Base-by-base conservation (phyloP, 2,329 filamentous ascomycete genomes). In the Chaetothyriales sp. region DNA sequence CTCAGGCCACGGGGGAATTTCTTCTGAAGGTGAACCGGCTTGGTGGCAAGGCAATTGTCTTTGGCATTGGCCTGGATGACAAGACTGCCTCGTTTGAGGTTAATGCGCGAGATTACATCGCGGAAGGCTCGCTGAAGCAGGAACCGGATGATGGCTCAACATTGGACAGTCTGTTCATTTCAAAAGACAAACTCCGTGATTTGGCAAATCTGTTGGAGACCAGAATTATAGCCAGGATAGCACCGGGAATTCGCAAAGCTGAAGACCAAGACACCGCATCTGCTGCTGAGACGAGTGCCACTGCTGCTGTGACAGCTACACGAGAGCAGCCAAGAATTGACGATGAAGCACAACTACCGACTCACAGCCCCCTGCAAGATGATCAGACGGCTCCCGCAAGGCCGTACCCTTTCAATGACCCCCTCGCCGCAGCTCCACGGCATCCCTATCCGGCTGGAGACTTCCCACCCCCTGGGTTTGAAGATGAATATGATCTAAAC, bases 401-500 rank as follows among this genome's bases (percentile, higher is more conserved):
- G 12, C 84, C 84, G 3, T 77, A 81, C 56, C 84, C 84, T 0
- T 79, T 81, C 56, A 68, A 77, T 46, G 81, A 83, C 61, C 81
- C 78, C n/a, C 74, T 84, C 36, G 79, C 75, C 9, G 75, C 71
- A 18, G 68, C 63, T 1, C 76, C 77, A 12, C 80, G 77, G 43
- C 73, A 73, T 18, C 84, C 84, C 1, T 63, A 80, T 15, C 88
- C 89, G 0, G 69, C 76, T 0, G 80, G 74, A 8, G 85, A 89
- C 57, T 88, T 94, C 58, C 79, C 83, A 0, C 89, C 90, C 0
- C 92, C 92, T 0, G 86, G 79, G 18, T 96, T 96, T 58, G 92
- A 96, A 58, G 90, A 98, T 64, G 88, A 95, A 62, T 83, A 87
- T 61, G 86, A 95, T 55, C 75, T 95, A 53, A 80, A 85, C 54